Evolutionary conservation across 805 yeast genomes (phyloP).

Genomic region (Wickerhamiella allomyrinae): DNA sequence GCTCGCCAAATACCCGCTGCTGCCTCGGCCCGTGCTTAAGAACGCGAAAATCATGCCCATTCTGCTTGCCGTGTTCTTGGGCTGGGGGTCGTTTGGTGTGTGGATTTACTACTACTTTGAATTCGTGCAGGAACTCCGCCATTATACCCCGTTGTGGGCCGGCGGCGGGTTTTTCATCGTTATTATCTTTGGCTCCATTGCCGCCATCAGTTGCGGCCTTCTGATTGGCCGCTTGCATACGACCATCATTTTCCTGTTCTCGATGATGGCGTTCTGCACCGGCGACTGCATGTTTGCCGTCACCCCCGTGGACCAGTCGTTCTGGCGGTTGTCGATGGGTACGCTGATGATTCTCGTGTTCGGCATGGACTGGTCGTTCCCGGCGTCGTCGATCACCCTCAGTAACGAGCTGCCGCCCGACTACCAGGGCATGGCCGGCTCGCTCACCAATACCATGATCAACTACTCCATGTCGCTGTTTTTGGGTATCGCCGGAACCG

Average conservation of each 20-base stretch:
- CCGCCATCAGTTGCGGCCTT: constrained; percentile 39
- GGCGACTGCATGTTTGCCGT: constrained; percentile 10
- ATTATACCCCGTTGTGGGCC: constrained; percentile 33
- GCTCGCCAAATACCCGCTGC: constrained; percentile 53
- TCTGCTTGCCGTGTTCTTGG: constrained; percentile 38
- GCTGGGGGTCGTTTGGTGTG: constrained; percentile 74
- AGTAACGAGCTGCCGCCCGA: constrained; percentile 44
- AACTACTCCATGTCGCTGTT: constrained; percentile 62
- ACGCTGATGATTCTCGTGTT: constrained; percentile 42
- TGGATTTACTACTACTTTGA: constrained; percentile 53
- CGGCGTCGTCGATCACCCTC: constrained; percentile 53
- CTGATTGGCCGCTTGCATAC: constrained; percentile 36
- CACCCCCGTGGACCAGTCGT: constrained; percentile 42
- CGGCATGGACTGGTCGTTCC: constrained; percentile 72
- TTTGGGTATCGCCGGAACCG: constrained; percentile 47
- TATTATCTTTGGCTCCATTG: constrained; percentile 40
- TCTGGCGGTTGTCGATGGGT: constrained; percentile 44
- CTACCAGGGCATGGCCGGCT: constrained; percentile 70
- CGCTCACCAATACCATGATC: constrained; percentile 53
- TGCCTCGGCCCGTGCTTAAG: constrained; percentile 28
- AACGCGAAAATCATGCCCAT: constrained; percentile 30
- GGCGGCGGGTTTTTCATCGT: constrained; percentile 34
- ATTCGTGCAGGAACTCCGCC: constrained; percentile 36
- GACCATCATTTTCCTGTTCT: constrained; percentile 34
- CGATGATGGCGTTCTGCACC: constrained; percentile 39